Evolutionary conservation across 1,139 yeast species (phyloP).

Genomic region (Blastobotrys arbuscula): DNA sequence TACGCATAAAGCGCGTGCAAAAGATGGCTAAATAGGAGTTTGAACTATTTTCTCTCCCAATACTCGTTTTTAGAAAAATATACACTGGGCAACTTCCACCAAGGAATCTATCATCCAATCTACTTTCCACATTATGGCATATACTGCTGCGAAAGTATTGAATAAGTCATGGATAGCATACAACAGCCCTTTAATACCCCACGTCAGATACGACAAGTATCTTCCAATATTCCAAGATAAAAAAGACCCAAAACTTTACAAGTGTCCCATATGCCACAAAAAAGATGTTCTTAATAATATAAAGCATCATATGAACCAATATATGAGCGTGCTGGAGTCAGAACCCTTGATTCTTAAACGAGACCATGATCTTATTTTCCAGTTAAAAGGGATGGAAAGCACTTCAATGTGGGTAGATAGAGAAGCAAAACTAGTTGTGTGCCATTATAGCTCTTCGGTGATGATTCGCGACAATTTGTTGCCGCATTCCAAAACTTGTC

Average conservation of each 20-base stretch:
- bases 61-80: too few relatives aligned
- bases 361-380: background rate
- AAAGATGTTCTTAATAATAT: background rate
- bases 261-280: background rate
- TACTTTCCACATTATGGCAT: too few relatives aligned
- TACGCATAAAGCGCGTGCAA: too few relatives aligned
- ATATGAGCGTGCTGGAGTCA: background rate
- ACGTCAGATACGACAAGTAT: background rate
- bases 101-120: too few relatives aligned
- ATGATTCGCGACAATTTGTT: background rate
- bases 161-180: background rate
- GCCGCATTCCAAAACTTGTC: background rate
- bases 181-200: background rate
- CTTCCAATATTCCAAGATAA: background rate
- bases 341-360: background rate
- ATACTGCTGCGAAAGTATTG: too few relatives aligned
- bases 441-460: background rate
- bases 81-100: too few relatives aligned
- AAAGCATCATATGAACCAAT: background rate
- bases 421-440: conserved; percentile 4
- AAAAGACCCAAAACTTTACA: background rate
- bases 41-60: too few relatives aligned
- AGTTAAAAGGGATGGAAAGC: background rate
- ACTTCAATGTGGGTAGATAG: conserved; percentile 3
- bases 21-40: too few relatives aligned